Conservation (phyloP, 2,329 filamentous ascomycete species). For the Parascedosporium putredinis region DNA sequence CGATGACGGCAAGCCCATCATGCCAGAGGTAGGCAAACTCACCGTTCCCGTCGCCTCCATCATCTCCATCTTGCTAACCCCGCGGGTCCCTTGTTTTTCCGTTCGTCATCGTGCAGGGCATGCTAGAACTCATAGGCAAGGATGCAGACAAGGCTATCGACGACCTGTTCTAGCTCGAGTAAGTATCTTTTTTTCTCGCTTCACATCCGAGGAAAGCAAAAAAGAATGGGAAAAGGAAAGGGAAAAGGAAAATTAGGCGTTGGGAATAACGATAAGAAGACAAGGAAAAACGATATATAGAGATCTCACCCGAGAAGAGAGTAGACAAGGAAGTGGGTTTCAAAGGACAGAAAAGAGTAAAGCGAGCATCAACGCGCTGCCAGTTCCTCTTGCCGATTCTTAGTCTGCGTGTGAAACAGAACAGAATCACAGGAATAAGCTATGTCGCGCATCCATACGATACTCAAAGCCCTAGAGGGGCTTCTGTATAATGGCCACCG, state of each 20-base stretch:
- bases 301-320: no score
- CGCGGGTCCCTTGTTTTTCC: not conserved
- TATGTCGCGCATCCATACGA: no score
- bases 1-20: slow-evolving; percentile 66
- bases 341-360: no score
- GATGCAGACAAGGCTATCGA: slow-evolving; percentile 89
- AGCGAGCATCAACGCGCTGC: no score
- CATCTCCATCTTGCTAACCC: slow-evolving; percentile 1
- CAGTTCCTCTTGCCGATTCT: no score
- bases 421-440: no score
- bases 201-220: not conserved
- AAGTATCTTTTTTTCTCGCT: not conserved
- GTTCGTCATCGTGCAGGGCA: slow-evolving; percentile 49
- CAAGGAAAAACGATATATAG: no score
- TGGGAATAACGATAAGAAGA: no score
- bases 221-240: not conserved
- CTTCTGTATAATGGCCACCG: no score
- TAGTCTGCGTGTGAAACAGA: no score
- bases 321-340: no score
- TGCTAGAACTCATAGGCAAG: slow-evolving; percentile 86
- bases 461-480: no score
- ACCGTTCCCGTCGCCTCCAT: not conserved
- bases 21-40: slow-evolving; percentile 63
- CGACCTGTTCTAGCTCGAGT: slow-evolving; percentile 56
- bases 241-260: not conserved